Conservation (phyloP, 2,329 filamentous ascomycete genomes). For the Neofusicoccum laricinum region DNA sequence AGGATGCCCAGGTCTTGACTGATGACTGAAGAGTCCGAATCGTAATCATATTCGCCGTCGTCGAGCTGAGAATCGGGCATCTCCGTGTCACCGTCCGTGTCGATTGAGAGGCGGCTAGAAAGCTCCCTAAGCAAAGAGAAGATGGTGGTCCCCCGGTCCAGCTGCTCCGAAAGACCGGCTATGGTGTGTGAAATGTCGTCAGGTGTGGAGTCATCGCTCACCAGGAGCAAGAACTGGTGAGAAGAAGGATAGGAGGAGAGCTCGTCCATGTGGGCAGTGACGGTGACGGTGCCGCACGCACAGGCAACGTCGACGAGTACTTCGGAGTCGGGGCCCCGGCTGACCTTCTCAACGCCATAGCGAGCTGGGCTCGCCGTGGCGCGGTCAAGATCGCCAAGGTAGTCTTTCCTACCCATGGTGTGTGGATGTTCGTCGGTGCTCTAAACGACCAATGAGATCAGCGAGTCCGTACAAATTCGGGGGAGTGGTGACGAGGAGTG, state of each 20-base stretch:
- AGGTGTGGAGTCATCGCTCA: conserved; percentile 45
- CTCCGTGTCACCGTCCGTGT: conserved; percentile 39
- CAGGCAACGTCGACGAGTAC: conserved; percentile 61
- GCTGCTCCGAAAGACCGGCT: conserved; percentile 43
- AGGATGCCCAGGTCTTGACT: neutral
- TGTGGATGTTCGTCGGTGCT: neutral
- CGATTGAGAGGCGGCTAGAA: conserved; percentile 34
- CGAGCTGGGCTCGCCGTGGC: conserved; percentile 39
- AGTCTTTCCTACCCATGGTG: conserved; percentile 65
- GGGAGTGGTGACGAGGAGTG: neutral
- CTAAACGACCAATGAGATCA: conserved; percentile 12
- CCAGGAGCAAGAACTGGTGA: conserved; percentile 59
- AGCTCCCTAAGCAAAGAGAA: conserved; percentile 49
- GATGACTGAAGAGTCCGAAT: neutral
- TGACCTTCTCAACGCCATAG: conserved; percentile 53
- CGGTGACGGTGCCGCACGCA: conserved; percentile 28
- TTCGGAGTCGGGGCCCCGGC: conserved; percentile 66
- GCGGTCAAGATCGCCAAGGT: conserved; percentile 57
- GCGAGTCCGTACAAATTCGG: neutral
- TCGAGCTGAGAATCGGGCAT: conserved; percentile 4
- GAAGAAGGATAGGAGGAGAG: conserved; percentile 58
- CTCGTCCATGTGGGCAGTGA: conserved; percentile 48
- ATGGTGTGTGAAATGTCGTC: conserved; percentile 43
- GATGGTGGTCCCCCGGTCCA: conserved; percentile 43
- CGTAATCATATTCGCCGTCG: neutral